These are phyloP conservation scores for Cladosporium sp. DNA, from an alignment of 2,329 filamentous ascomycete species.

Conservation along the genomic window DNA sequence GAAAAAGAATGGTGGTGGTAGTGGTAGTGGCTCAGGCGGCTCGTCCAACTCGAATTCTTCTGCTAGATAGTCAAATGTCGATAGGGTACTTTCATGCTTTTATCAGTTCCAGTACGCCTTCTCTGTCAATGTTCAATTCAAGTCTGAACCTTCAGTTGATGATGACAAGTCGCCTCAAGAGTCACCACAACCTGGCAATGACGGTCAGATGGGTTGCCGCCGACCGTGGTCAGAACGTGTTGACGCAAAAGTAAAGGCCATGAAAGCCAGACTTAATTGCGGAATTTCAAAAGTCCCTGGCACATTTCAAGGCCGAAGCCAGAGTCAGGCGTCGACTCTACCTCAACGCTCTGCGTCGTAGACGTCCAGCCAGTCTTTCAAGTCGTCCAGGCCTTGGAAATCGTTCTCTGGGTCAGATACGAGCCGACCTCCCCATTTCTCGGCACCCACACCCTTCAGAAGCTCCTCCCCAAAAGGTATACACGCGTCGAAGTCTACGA, in stretches of 20 bases:
- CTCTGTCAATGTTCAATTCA: too few relatives aligned
- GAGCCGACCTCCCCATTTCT: conserved; percentile 5
- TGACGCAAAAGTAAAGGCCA: too few relatives aligned
- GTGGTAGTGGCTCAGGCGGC: conserved; percentile 6
- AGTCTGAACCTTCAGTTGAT: too few relatives aligned
- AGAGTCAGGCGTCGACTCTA: too few relatives aligned
- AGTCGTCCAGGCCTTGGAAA: conserved; percentile 5
- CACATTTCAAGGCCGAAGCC: too few relatives aligned
- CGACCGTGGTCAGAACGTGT: too few relatives aligned
- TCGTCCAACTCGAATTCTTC: conserved; percentile 7
- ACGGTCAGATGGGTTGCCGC: too few relatives aligned
- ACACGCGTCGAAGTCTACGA: conserved; percentile 38
- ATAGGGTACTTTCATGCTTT: neutral
- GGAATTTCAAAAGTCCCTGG: too few relatives aligned
- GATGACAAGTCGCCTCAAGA: too few relatives aligned
- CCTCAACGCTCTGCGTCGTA: neutral
- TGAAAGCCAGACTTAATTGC: too few relatives aligned
- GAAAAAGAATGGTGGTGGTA: conserved; percentile 20
- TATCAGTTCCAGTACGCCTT: too few relatives aligned
- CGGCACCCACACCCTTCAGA: conserved; percentile 24
- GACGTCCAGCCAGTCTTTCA: conserved; percentile 5
- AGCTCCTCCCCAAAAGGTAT: conserved; percentile 26
- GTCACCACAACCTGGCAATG: too few relatives aligned
- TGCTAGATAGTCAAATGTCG: conserved; percentile 6
- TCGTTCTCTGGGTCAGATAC: conserved; percentile 23